phyloP scores from a whole-genome alignment of 768 basidiomycete genomes.

The Lepiota brunneoincarnata region DNA sequence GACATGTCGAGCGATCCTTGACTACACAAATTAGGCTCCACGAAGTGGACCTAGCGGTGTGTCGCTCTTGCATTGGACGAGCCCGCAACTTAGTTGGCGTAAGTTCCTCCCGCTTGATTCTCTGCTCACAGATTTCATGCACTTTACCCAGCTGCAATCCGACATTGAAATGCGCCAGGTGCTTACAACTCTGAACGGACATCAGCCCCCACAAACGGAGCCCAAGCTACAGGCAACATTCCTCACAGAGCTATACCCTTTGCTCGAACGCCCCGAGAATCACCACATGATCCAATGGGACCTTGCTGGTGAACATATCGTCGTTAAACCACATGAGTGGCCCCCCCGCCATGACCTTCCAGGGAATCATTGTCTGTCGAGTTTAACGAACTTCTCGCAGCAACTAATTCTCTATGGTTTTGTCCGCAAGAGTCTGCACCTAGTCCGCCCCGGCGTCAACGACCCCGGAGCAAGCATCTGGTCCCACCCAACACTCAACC shows the following conservation, averaged over 20 bases:
- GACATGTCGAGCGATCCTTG: too few relatives aligned
- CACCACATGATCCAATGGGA: constrained; percentile 98
- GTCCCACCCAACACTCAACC: constrained; percentile 92
- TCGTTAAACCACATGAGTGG: constrained; percentile 92
- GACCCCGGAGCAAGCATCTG: constrained; percentile 96
- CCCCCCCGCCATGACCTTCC: constrained; percentile 92
- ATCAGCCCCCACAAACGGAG: constrained; percentile 59
- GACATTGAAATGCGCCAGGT: too few relatives aligned
- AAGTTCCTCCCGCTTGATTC: too few relatives aligned
- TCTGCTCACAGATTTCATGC: too few relatives aligned
- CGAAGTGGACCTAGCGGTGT: too few relatives aligned
- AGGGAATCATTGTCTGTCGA: constrained; percentile 91
- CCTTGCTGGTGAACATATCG: constrained; percentile 89
- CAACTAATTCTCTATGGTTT: constrained; percentile 96
- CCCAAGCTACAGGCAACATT: constrained; percentile 90
- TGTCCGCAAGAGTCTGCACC: constrained; percentile 96
- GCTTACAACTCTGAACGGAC: too few relatives aligned
- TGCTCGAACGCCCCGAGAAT: constrained; percentile 89
- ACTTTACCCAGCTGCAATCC: too few relatives aligned
- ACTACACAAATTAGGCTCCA: too few relatives aligned
- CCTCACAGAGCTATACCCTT: constrained; percentile 92
- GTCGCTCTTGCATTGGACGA: too few relatives aligned
- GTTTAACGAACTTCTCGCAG: constrained; percentile 96
- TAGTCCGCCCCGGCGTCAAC: constrained; percentile 92
- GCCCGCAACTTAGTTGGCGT: too few relatives aligned